Conservation (phyloP, 306 rosid genomes). For the Argentina anserina region DNA sequence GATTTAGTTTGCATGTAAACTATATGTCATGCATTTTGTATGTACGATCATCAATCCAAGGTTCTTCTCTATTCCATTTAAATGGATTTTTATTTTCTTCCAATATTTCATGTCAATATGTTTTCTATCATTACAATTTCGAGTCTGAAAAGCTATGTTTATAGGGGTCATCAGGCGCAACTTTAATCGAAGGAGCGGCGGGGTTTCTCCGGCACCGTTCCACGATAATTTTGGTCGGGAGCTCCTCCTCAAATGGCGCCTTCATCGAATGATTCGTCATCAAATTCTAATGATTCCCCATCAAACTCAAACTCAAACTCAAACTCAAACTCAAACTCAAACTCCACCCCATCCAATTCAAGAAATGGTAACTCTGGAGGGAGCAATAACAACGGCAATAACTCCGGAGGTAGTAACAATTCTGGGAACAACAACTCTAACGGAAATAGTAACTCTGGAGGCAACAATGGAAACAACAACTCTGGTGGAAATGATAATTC, state of each 20-base stretch:
- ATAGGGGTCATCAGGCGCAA: conserved; percentile 17
- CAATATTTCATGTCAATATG: too few species aligned
- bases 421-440: background rate
- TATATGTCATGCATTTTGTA: background rate
- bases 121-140: background rate
- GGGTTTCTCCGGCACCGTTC: conserved; percentile 42
- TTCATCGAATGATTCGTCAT: conserved; percentile 23
- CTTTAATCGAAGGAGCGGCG: conserved; percentile 34
- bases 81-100: background rate
- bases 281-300: conserved; percentile 19
- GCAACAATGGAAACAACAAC: background rate
- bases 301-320: too few species aligned
- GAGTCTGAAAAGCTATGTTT: background rate
- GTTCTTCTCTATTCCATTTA: background rate
- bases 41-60: background rate
- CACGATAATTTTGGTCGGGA: conserved; percentile 20
- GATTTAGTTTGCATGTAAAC: background rate
- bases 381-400: background rate
- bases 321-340: too few species aligned
- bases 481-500: background rate
- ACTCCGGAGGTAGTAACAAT: background rate
- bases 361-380: background rate
- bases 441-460: background rate
- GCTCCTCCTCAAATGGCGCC: conserved; percentile 43
- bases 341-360: background rate